Percentiles rank a stretch among this genome's conserved stretches.
phyloP scores from a whole-genome alignment of 208 protist species.

The Tetramitus jugosus region DNA sequence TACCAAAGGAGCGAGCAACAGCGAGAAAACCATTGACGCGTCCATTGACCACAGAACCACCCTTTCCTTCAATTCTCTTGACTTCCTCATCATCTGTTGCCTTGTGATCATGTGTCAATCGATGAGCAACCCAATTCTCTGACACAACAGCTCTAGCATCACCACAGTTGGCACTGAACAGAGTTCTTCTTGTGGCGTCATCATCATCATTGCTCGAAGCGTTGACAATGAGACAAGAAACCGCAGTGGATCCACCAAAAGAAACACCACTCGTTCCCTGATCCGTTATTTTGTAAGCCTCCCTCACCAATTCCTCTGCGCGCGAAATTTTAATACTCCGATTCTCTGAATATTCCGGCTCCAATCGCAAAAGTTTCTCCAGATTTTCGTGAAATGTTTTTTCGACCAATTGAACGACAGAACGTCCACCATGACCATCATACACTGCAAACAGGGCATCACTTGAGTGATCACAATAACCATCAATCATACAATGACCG shows the following conservation, averaged over 20 bases:
- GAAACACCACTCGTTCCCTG: background rate
- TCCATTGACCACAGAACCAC: background rate
- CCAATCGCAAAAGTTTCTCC: background rate
- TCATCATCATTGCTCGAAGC: too few species aligned
- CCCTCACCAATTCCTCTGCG: background rate
- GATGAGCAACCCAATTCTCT: constrained; percentile 30
- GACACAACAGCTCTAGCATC: constrained; percentile 42
- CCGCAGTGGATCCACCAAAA: background rate
- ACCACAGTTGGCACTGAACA: constrained; percentile 46
- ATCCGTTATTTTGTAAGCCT: too few species aligned
- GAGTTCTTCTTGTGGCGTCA: background rate
- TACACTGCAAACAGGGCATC: background rate
- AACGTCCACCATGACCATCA: constrained; percentile 2
- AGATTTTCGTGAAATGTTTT: constrained; percentile 1
- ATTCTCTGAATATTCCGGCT: too few species aligned
- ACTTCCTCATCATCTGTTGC: constrained; percentile 1
- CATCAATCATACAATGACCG: constrained; percentile 19
- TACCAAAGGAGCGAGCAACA: constrained; percentile 14
- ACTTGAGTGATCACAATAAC: background rate
- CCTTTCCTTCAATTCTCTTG: background rate
- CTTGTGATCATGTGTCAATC: constrained; percentile 36
- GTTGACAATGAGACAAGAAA: background rate
- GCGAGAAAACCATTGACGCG: constrained; percentile 14
- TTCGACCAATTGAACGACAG: background rate
- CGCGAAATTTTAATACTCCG: too few species aligned